Evolutionary conservation across 2,329 filamentous ascomycete species (phyloP).

Genomic region (Diaporthe eres): DNA sequence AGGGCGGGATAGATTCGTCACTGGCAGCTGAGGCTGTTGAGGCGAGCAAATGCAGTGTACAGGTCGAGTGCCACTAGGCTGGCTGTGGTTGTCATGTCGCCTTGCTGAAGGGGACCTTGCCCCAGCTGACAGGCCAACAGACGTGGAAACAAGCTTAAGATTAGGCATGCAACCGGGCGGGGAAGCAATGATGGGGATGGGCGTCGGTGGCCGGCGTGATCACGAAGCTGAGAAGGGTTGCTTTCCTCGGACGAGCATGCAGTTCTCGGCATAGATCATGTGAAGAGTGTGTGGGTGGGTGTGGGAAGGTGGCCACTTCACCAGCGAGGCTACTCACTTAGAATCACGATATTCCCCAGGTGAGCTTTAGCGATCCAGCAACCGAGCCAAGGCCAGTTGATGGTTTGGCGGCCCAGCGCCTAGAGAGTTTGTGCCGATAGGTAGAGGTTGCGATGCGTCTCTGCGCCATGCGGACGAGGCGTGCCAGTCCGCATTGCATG

Average conservation of each 20-base stretch:
- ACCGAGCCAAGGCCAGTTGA: conserved; percentile 20
- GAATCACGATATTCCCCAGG: conserved; percentile 19
- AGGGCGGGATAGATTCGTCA: background rate
- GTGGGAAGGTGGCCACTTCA: background rate
- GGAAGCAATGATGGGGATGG: conserved; percentile 21
- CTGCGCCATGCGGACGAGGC: conserved; percentile 21
- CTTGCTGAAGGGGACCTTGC: conserved; percentile 18
- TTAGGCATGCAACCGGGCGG: conserved; percentile 35
- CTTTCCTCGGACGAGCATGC: conserved; percentile 31
- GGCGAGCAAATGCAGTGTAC: conserved; percentile 36
- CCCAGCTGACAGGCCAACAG: conserved; percentile 32
- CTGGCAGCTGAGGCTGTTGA: conserved; percentile 39
- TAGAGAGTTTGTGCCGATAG: conserved; percentile 13
- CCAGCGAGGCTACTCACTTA: background rate
- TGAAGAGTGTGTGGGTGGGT: conserved; percentile 3
- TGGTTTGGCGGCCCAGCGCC: conserved; percentile 2
- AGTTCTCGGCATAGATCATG: conserved; percentile 27
- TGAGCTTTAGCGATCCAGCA: conserved; percentile 1
- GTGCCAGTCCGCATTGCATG: conserved; percentile 21
- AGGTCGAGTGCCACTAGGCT: conserved; percentile 33
- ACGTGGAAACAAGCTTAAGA: conserved; percentile 37
- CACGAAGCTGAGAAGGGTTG: conserved; percentile 28
- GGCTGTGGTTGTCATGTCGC: conserved; percentile 12
- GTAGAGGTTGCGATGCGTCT: conserved; percentile 11
- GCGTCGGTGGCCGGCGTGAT: conserved; percentile 31